Evolutionary conservation across 257 asterid genomes (phyloP).

Genomic region (Solanum rostratum): DNA sequence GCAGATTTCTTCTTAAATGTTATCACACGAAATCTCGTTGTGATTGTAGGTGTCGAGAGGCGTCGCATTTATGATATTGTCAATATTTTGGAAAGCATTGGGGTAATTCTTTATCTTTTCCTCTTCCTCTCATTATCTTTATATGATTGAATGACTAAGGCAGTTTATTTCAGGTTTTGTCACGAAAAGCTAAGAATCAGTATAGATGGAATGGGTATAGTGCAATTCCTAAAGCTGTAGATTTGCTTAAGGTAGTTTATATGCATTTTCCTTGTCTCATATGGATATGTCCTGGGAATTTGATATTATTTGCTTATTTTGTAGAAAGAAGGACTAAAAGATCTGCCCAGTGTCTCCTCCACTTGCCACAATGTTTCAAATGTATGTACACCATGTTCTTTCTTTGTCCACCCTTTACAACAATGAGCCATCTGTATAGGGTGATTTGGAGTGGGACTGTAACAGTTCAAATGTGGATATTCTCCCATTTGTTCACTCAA

Average conservation of each 20-base stretch:
- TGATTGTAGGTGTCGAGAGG: slow-evolving; percentile 43
- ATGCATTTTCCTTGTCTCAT: background rate
- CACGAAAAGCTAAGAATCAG: slow-evolving; percentile 34
- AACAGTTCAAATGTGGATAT: background rate
- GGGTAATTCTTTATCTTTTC: slow-evolving; percentile 22
- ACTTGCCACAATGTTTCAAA: slow-evolving; percentile 10
- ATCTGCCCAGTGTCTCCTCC: slow-evolving; percentile 26
- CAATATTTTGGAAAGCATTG: slow-evolving; percentile 51
- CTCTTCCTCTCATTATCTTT: background rate
- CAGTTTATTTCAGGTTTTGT: slow-evolving; percentile 24
- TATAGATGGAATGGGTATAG: slow-evolving; percentile 42
- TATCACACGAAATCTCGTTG: background rate
- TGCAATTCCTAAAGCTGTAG: slow-evolving; percentile 27
- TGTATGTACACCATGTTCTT: slow-evolving; percentile 11
- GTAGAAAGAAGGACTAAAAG: slow-evolving; percentile 42
- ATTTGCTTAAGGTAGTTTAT: slow-evolving; percentile 33
- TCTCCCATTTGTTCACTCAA: background rate
- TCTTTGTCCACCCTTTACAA: background rate
- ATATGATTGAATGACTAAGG: background rate
- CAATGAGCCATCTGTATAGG: background rate
- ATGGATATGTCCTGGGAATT: background rate
- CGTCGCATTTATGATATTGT: slow-evolving; percentile 60
- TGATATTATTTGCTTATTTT: slow-evolving; percentile 1
- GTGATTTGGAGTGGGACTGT: background rate
- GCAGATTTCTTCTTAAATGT: background rate